Conservation (phyloP, 1,284 basidiomycete genomes). For the Trichosporon sp. region DNA sequence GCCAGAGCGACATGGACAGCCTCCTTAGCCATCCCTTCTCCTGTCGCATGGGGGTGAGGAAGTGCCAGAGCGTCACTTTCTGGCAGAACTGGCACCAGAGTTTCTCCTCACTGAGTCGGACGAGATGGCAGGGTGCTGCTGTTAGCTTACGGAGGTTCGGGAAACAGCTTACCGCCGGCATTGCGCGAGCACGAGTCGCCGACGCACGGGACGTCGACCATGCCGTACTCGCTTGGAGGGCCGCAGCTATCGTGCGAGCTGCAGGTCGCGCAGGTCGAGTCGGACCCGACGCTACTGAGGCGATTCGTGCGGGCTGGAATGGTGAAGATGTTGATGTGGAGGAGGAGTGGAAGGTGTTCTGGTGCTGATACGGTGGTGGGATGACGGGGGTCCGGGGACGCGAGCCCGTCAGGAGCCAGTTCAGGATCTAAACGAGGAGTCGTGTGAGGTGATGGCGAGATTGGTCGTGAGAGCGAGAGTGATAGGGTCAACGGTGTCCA, state of each 20-base stretch:
- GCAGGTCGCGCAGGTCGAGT: neutral
- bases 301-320: neutral
- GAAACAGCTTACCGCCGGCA: neutral
- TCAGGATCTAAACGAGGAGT: neutral
- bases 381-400: too few species aligned
- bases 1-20: neutral
- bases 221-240: neutral
- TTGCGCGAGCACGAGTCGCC: neutral
- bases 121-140: neutral
- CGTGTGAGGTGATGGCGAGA: neutral
- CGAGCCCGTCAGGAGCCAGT: too few species aligned
- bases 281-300: neutral
- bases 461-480: neutral
- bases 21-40: neutral
- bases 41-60: neutral
- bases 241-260: neutral
- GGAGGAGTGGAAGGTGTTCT: too few species aligned
- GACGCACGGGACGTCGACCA: neutral
- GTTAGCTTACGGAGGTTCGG: neutral
- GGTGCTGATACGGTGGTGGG: too few species aligned
- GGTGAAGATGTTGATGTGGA: neutral
- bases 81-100: slow-evolving; percentile 11
- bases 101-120: neutral
- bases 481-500: neutral
- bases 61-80: slow-evolving; percentile 9